Percentiles rank a stretch among this genome's conserved stretches.
These are phyloP conservation scores for Ochetophila trinervis DNA, from an alignment of 306 rosid genomes.

Conservation along the genomic window DNA sequence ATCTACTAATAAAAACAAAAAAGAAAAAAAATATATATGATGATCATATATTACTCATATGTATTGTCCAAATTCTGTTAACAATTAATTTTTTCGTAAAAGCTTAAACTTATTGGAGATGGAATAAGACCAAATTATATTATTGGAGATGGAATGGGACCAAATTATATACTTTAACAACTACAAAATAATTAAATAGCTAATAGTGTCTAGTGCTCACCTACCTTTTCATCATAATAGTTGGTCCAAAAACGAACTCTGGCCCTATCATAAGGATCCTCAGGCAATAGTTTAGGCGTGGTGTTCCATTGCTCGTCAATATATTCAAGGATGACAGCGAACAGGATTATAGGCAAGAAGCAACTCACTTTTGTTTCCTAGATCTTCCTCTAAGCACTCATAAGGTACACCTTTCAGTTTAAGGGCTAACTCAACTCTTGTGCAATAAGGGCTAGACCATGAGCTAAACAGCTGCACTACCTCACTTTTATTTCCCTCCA, in stretches of 20 bases:
- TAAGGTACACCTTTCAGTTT: constrained; percentile 43
- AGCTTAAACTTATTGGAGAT: too few relatives aligned
- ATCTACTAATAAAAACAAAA: constrained; percentile 9
- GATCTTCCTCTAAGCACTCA: constrained; percentile 37
- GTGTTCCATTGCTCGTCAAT: constrained; percentile 38
- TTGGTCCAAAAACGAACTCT: constrained; percentile 41
- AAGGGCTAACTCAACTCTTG: constrained; percentile 35
- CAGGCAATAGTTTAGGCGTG: constrained; percentile 33
- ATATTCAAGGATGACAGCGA: constrained; percentile 44
- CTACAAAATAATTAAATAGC: neutral
- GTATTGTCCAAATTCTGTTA: too few relatives aligned
- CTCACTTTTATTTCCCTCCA: constrained; percentile 26
- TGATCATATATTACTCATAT: too few relatives aligned
- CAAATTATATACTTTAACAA: too few relatives aligned
- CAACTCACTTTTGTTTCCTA: constrained; percentile 35
- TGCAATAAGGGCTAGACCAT: constrained; percentile 24
- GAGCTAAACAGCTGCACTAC: constrained; percentile 39
- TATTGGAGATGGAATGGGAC: too few relatives aligned
- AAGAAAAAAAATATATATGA: too few relatives aligned
- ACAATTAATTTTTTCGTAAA: too few relatives aligned
- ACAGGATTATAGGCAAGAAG: constrained; percentile 38
- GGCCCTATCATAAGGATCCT: constrained; percentile 36
- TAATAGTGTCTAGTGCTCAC: neutral
- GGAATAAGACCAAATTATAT: too few relatives aligned
- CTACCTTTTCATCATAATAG: constrained; percentile 28